These are phyloP conservation scores for Phaeophleospora eucalypticola DNA, from an alignment of 2,329 filamentous ascomycete species.

Conservation along the genomic window DNA sequence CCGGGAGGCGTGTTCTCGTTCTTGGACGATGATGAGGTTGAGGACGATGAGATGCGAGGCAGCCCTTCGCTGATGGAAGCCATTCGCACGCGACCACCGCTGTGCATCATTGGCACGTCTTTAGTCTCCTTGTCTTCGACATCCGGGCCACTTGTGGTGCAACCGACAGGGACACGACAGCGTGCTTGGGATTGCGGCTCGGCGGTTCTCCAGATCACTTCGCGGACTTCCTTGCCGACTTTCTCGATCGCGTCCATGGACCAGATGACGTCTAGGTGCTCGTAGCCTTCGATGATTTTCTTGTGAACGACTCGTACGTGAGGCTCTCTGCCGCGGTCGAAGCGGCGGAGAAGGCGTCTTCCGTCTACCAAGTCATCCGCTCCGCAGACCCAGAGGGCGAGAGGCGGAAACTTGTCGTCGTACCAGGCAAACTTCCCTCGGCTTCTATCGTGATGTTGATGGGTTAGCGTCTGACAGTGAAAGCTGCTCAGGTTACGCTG, in stretches of 20 bases:
- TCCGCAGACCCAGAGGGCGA: constrained; percentile 85
- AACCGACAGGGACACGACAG: constrained; percentile 64
- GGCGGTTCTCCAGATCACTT: constrained; percentile 78
- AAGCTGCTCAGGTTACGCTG: constrained; percentile 30
- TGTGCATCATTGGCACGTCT: constrained; percentile 28
- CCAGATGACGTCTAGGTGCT: constrained; percentile 94
- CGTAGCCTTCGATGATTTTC: constrained; percentile 80
- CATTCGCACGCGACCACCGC: constrained; percentile 26
- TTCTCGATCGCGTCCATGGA: constrained; percentile 82
- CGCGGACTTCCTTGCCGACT: constrained; percentile 74
- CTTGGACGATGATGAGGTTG: constrained; percentile 1
- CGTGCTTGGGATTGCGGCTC: constrained; percentile 50
- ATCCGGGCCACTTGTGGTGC: constrained; percentile 41
- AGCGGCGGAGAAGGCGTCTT: constrained; percentile 64
- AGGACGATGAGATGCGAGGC: not conserved
- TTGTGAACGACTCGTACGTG: constrained; percentile 74
- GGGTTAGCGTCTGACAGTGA: constrained; percentile 28
- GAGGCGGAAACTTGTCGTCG: constrained; percentile 69
- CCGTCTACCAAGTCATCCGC: constrained; percentile 84
- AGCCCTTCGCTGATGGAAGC: constrained; percentile 27
- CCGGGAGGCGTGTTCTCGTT: not conserved
- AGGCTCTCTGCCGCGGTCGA: constrained; percentile 74
- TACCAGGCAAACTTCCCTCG: constrained; percentile 67
- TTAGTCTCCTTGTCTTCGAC: not conserved
- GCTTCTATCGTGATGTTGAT: constrained; percentile 26